Base-by-base conservation (phyloP, 1,284 basidiomycete species). In the Athelia psychrophila region DNA sequence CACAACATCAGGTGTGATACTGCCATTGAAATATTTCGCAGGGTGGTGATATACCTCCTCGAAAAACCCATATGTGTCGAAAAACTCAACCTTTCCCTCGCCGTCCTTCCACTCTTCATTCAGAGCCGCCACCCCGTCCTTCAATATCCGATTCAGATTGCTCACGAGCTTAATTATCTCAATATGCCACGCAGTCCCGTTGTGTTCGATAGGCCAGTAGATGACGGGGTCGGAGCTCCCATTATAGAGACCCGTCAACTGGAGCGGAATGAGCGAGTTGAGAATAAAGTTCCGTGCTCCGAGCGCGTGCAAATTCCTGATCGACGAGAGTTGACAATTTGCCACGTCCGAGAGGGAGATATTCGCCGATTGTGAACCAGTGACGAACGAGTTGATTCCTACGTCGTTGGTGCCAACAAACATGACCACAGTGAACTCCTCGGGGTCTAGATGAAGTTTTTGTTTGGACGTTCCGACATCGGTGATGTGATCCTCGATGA, bases 351-450 rank as follows among this genome's bases (percentile, higher is more conserved):
- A 50, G 12, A 61, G 51, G 20, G 58, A 58, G 15, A 58, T 30
- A 9, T 47, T 40, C 3, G 49, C 6, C 23, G 15, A 30, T 49
- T 58, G 44, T 36, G 42, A 36, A 51, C 58, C 56, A 12, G 58
- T 57, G 22, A 58, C 32, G 48, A 60, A 58, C 1, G 54, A 53
- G 44, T 56, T n/a, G 13, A 59, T 25, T 12, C 60, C 60, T 18
- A 61, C 27, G 50, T 61, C 60, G 56, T 61, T 61, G 3, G 60
- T 60, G 16, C 58, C 60, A 22, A 61, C 47, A 42, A 48, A 61
- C 32, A 61, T 32, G 24, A 59, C 50, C n/a, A 56, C 56, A 9
- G 57, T 56, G 27, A 59, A 59, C 30, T 58, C 54, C 3, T 48
- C 24, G 1, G 59, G 58, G 42, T 61, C 52, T 47, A 59, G 52